Evolutionary conservation across 495 filamentous ascomycete species (phyloP), one percentile per base, ranked within the genome.

Genomic region (Penicillium verhagenii): DNA sequence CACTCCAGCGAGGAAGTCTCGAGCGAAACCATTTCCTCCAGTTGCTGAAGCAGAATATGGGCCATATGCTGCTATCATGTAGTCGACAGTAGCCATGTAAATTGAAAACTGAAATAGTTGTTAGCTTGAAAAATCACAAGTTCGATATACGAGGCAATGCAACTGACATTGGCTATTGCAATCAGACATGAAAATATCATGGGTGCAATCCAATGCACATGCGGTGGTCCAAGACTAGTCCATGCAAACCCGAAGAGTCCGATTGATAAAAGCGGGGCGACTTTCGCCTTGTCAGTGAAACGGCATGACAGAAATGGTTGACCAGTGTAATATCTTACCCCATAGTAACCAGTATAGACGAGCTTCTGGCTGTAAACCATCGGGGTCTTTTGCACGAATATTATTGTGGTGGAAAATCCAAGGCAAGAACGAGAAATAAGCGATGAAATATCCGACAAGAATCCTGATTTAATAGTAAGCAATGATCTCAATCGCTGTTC

Each of bases 61-160:
- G 0, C 89, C 89, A 63, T 92, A 92, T 1, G 86, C 76, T 48
- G 82, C 85, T 9, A 92, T 84, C 89, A 91, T 92, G 69, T 92
- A 92, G 61, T 92, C 89, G 51, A 92, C 86, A 0, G 89, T 91
- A 1, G 86, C 87, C 87, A 91, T 90, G 68, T 89, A 88, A 53
- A 89, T 88, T 39, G 79, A 73, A 56, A 86, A 88, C 67, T 67
- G 13, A 1, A 1, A 35, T 16, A 2, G 16, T n/a, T 35, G 33
- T 35, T 14, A 35, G 33, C 9, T 35, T 16, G 4, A 29, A 21
- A 19, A 1, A 4, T 11, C 25, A 28, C 16, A 2, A 18, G 16
- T n/a, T 21, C 18, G n/a, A 38, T 23, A 47, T 28, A n/a, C n/a
- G n/a, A n/a, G n/a, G n/a, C n/a, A 26, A 13, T 50, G 18, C 10